A percentile compares a stretch with the other conserved stretches of the same genome.
These are phyloP conservation scores for Nothomitra cinnamomea DNA, from an alignment of 2,329 filamentous ascomycete genomes.

Conservation along the genomic window DNA sequence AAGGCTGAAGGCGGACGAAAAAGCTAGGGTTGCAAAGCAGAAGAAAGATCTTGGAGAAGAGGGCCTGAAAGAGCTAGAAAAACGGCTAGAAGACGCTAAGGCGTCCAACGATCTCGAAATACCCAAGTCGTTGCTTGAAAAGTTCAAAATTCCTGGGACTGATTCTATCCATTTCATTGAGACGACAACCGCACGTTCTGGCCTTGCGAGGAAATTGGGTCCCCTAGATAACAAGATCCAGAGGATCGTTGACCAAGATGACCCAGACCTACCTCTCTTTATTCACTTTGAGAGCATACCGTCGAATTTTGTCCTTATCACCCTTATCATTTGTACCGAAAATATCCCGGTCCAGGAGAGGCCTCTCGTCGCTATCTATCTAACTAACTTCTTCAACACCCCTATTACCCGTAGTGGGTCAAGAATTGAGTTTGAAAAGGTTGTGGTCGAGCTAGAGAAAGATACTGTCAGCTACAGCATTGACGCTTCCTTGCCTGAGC, in stretches of 20 bases:
- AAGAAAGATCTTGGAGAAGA: constrained; percentile 66
- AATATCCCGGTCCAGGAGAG: constrained; percentile 65
- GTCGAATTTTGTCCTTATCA: constrained; percentile 81
- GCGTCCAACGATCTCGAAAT: constrained; percentile 78
- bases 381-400: constrained; percentile 86
- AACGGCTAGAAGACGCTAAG: constrained; percentile 69
- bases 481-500: constrained; percentile 53
- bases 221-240: constrained; percentile 53
- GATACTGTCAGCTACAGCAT: constrained; percentile 78
- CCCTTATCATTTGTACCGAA: constrained; percentile 62
- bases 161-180: constrained; percentile 93
- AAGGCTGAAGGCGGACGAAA: constrained; percentile 67
- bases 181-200: constrained; percentile 68
- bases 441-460: constrained; percentile 77
- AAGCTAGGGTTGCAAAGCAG: constrained; percentile 59
- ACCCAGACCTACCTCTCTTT: constrained; percentile 54
- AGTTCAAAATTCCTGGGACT: constrained; percentile 66
- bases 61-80: constrained; percentile 56
- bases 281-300: constrained; percentile 94
- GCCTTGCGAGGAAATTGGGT: constrained; percentile 57
- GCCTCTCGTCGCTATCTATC: constrained; percentile 69
- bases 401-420: constrained; percentile 64
- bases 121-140: constrained; percentile 61
- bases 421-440: constrained; percentile 72
- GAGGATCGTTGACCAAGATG: constrained; percentile 53